These are phyloP conservation scores for Obelidium mucronatum DNA, from an alignment of 192 early-diverging fungal species.

Conservation along the genomic window DNA sequence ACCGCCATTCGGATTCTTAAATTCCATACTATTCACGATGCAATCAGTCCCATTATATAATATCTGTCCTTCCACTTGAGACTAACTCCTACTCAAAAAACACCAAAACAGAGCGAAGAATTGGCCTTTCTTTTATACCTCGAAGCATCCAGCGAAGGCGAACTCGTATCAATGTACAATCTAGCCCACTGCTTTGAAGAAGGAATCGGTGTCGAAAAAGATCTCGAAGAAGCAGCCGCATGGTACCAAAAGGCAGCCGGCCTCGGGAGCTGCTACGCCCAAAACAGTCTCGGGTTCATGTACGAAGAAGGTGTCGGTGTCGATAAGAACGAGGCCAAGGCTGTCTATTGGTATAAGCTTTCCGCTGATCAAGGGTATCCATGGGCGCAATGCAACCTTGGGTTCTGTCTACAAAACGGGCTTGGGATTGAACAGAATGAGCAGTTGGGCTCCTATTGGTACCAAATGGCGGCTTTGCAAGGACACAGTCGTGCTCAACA, in stretches of 20 bases:
- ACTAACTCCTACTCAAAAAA: too few relatives aligned
- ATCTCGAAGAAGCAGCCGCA: neutral
- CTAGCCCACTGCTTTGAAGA: slow-evolving; percentile 68
- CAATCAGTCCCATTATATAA: too few relatives aligned
- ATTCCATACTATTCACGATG: too few relatives aligned
- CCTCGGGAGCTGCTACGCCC: slow-evolving; percentile 55
- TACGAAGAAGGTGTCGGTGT: slow-evolving; percentile 84
- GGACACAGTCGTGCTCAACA: slow-evolving; percentile 71
- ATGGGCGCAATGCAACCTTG: slow-evolving; percentile 86
- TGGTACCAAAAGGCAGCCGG: slow-evolving; percentile 18
- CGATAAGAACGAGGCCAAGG: slow-evolving; percentile 55
- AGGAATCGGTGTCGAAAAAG: slow-evolving; percentile 45
- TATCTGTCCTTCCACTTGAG: too few relatives aligned
- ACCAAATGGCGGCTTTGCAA: slow-evolving; percentile 58
- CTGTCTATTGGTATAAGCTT: slow-evolving; percentile 71
- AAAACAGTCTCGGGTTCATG: slow-evolving; percentile 82
- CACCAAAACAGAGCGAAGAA: slow-evolving; percentile 56
- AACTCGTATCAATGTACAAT: slow-evolving; percentile 65
- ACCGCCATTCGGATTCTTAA: too few relatives aligned
- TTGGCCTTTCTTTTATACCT: slow-evolving; percentile 67
- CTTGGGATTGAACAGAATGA: slow-evolving; percentile 66
- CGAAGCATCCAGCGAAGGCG: slow-evolving; percentile 55
- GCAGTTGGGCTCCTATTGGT: slow-evolving; percentile 55
- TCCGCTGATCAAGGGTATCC: slow-evolving; percentile 74
- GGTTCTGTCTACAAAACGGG: slow-evolving; percentile 77